Conservation (phyloP, 2,329 filamentous ascomycete species). For the Colletotrichum lini region DNA sequence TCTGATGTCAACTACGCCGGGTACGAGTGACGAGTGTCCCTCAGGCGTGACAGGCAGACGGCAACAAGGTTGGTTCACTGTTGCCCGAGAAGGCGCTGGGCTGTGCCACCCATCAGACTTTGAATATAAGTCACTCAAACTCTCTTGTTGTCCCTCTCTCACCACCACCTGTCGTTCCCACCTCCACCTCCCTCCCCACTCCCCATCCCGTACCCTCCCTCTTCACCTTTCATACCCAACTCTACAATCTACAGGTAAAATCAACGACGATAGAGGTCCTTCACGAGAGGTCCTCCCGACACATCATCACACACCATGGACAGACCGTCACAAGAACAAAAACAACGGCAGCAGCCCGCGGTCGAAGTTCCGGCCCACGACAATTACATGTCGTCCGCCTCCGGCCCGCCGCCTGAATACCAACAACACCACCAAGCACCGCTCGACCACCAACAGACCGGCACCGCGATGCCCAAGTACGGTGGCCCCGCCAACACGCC, state of each 20-base stretch:
- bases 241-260: too few species aligned
- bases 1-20: slow-evolving; percentile 23
- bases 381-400: slow-evolving; percentile 20
- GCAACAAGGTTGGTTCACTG: slow-evolving; percentile 20
- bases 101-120: slow-evolving; percentile 22
- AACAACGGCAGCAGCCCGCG: background rate
- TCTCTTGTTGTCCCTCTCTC: slow-evolving; percentile 1
- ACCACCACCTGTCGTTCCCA: background rate
- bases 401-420: slow-evolving; percentile 16
- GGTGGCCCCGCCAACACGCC: slow-evolving; percentile 17
- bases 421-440: slow-evolving; percentile 8
- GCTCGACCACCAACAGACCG: slow-evolving; percentile 14
- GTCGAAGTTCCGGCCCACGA: slow-evolving; percentile 10
- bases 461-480: slow-evolving; percentile 35
- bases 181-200: too few species aligned
- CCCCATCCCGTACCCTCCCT: too few species aligned
- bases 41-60: background rate
- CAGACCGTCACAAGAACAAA: slow-evolving; percentile 8
- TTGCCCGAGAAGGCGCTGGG: background rate
- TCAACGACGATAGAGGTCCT: too few species aligned
- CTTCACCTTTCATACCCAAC: background rate
- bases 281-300: background rate
- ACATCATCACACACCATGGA: slow-evolving; percentile 17
- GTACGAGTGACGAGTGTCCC: slow-evolving; percentile 7
- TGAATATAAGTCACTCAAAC: slow-evolving; percentile 34